These are phyloP conservation scores for Trichoderma arundinaceum DNA, from an alignment of 2,329 filamentous ascomycete species.

Conservation along the genomic window DNA sequence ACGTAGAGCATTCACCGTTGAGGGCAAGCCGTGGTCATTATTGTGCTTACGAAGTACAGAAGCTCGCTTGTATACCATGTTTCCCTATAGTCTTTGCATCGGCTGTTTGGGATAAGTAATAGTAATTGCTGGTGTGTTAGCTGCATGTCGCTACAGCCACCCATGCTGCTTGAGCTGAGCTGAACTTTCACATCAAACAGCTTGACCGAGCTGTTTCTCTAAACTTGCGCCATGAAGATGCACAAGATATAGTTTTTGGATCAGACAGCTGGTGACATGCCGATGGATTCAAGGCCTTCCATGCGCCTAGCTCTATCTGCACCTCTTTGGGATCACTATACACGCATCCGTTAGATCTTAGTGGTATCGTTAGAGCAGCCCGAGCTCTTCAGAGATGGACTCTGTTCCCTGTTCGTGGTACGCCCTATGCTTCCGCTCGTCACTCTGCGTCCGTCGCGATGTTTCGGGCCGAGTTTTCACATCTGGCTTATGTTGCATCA, in stretches of 20 bases:
- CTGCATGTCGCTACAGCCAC: not conserved
- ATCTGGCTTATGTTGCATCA: constrained; percentile 8
- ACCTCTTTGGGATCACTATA: not conserved
- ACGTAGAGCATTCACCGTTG: constrained; percentile 14
- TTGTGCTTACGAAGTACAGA: constrained; percentile 24
- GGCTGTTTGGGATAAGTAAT: not conserved
- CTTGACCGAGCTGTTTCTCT: not conserved
- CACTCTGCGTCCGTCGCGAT: constrained; percentile 3
- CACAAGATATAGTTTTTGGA: not conserved
- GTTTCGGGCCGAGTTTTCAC: not conserved
- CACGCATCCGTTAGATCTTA: not conserved
- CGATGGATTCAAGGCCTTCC: no score
- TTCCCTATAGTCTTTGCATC: constrained; percentile 1
- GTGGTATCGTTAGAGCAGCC: not conserved
- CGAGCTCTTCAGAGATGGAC: not conserved
- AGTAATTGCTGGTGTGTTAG: not conserved
- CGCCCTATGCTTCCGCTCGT: not conserved
- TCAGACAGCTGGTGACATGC: no score
- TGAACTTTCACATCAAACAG: not conserved
- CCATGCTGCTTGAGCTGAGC: not conserved
- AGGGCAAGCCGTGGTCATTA: constrained; percentile 18
- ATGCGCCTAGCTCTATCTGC: no score
- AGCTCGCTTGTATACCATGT: constrained; percentile 1
- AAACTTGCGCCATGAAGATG: not conserved
- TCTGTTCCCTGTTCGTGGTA: not conserved